Evolutionary conservation across 208 protist species (phyloP).

Genomic region (Leptomonas pyrrhocoris): DNA sequence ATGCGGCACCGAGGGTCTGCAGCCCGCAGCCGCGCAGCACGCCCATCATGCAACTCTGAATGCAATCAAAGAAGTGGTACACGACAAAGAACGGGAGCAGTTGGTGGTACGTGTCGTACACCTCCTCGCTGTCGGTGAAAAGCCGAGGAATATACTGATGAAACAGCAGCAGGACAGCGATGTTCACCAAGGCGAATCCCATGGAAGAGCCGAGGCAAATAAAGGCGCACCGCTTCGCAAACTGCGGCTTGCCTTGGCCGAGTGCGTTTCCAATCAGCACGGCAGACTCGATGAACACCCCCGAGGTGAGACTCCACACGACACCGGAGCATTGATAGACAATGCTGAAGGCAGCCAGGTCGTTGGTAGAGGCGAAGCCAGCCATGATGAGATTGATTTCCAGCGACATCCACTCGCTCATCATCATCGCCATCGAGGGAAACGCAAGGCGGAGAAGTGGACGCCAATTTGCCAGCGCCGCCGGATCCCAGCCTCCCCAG

Average conservation of each 20-base stretch:
- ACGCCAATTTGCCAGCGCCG: constrained; percentile 65
- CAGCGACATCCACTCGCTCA: constrained; percentile 81
- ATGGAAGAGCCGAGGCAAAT: constrained; percentile 41
- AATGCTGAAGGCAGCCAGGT: constrained; percentile 77
- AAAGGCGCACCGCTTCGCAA: constrained; percentile 60
- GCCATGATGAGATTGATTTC: constrained; percentile 77
- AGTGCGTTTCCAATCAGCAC: constrained; percentile 81
- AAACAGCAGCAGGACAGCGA: constrained; percentile 43
- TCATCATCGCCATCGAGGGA: constrained; percentile 78
- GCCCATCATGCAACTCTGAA: constrained; percentile 86
- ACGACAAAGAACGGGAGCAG: constrained; percentile 50
- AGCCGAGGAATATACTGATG: constrained; percentile 38
- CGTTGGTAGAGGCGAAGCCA: constrained; percentile 56
- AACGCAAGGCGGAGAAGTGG: constrained; percentile 66
- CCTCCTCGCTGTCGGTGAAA: constrained; percentile 52
- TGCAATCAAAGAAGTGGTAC: constrained; percentile 74
- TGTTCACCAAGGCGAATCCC: constrained; percentile 44
- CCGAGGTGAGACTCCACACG: constrained; percentile 65
- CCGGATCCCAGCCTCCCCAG: constrained; percentile 68
- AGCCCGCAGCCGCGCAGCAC: constrained; percentile 73
- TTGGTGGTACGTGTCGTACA: constrained; percentile 35
- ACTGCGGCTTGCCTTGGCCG: constrained; percentile 47
- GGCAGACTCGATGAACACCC: constrained; percentile 71
- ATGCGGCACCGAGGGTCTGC: constrained; percentile 63
- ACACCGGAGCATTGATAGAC: constrained; percentile 63